Base-by-base conservation (phyloP, 2,329 filamentous ascomycete genomes). In the Penicillium sp. region DNA sequence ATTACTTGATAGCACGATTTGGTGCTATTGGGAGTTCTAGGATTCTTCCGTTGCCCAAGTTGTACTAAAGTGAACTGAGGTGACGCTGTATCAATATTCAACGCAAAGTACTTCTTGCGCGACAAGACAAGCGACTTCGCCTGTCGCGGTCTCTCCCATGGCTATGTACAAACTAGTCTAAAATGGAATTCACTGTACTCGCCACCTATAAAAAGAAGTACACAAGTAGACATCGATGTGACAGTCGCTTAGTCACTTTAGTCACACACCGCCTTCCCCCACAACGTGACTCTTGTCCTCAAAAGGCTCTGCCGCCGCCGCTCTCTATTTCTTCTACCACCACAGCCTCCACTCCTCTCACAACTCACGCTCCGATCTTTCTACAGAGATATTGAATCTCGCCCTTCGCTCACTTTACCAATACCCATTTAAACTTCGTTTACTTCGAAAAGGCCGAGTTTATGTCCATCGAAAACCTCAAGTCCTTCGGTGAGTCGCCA, bases 381-480 rank as follows among this genome's bases (percentile, higher is more conserved):
- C 45, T 36, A 41, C 52, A 67, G 69, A 72, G 68, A 72, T 67
- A 58, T 53, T 63, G 53, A 65, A 62, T 71, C 68, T 73, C 69
- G 38, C 54, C 57, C 55, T 57, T 56, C 61, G 56, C 54, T 62
- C 55, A 61, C 58, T 68, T 62, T 66, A 64, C 62, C 60, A 63
- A 66, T 53, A 67, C 66, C 66, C 69, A 66, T 73, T 72, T 72
- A 73, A 76, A 67, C 65, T 65, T 65, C 69, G 67, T 75, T 75
- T 73, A 71, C 82, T 81, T 78, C 74, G 27, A 72, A 83, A 86
- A 86, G 84, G 82, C 82, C 87, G 87, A 89, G 88, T 92, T 91
- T 92, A 94, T 94, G 90, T 94, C 90, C 87, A 94, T 94, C 89
- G 89, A 94, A 92, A 95, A 95, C 86, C 89, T 95, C 81, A 94